Conservation (phyloP, 345 rosid species). For the Camelina hispida region DNA sequence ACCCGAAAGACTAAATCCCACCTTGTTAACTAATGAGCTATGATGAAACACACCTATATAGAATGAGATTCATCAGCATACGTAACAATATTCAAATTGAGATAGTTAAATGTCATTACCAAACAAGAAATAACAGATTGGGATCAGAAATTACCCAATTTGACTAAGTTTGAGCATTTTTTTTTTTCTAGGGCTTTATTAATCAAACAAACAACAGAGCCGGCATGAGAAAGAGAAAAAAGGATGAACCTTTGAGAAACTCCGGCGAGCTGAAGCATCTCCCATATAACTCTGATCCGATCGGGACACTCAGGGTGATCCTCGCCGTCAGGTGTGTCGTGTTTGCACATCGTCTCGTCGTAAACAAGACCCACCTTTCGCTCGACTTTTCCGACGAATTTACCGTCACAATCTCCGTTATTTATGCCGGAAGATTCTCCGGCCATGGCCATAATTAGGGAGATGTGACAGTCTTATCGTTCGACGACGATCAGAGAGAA, state of each 20-base stretch:
- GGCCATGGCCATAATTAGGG: slow-evolving; percentile 23
- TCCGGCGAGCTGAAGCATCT: slow-evolving; percentile 62
- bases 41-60: slow-evolving; percentile 1
- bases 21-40: not conserved
- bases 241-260: slow-evolving; percentile 60
- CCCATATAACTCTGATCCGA: slow-evolving; percentile 81
- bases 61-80: not conserved
- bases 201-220: not conserved
- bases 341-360: slow-evolving; percentile 90
- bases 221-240: not conserved
- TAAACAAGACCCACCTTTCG: slow-evolving; percentile 73
- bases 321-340: slow-evolving; percentile 67
- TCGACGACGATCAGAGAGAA: not conserved
- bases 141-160: too few species aligned
- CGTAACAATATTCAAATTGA: too few species aligned
- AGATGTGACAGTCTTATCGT: slow-evolving; percentile 9
- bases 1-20: too few species aligned
- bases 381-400: slow-evolving; percentile 1
- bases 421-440: slow-evolving; percentile 17
- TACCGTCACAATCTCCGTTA: not conserved
- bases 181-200: too few species aligned
- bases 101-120: too few species aligned
- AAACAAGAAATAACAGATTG: too few species aligned
- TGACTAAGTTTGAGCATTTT: too few species aligned
- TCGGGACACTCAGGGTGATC: slow-evolving; percentile 78